Evolutionary conservation across 345 rosid species (phyloP).

Genomic region (Limnanthes douglasii): DNA sequence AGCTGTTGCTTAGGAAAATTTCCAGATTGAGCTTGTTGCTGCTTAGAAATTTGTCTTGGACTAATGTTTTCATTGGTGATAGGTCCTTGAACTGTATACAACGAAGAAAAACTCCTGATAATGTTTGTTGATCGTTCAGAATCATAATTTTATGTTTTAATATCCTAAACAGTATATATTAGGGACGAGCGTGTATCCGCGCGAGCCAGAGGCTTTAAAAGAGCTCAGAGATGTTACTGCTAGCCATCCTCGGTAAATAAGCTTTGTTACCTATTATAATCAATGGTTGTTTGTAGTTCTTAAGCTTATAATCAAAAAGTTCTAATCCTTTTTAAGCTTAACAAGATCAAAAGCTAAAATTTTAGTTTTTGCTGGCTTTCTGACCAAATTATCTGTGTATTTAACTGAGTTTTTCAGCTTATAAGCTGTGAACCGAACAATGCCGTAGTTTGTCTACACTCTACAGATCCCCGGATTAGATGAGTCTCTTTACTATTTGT

Average conservation of each 20-base stretch:
- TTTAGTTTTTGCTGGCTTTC: background rate
- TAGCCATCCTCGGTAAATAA: constrained; percentile 26
- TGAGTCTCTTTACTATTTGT: too few species aligned
- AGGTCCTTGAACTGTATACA: too few species aligned
- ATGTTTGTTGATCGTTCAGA: background rate
- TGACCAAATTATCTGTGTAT: background rate
- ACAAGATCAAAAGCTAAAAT: background rate
- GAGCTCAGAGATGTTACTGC: constrained; percentile 47
- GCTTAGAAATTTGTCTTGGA: background rate
- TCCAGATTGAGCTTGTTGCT: background rate
- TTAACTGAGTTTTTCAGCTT: too few species aligned
- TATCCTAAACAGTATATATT: constrained; percentile 67
- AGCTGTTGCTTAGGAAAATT: too few species aligned
- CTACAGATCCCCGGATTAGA: too few species aligned
- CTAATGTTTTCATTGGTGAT: too few species aligned
- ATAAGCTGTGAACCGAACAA: too few species aligned
- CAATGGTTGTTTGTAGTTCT: background rate
- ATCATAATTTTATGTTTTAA: too few species aligned
- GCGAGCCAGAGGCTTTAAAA: constrained; percentile 43
- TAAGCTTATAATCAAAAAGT: background rate
- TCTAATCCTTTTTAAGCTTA: background rate
- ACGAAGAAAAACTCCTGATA: too few species aligned
- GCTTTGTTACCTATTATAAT: background rate
- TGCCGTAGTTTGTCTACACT: too few species aligned
- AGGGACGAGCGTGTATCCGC: constrained; percentile 59